Base-by-base conservation (phyloP, 345 rosid genomes). In the Acer campestre region DNA sequence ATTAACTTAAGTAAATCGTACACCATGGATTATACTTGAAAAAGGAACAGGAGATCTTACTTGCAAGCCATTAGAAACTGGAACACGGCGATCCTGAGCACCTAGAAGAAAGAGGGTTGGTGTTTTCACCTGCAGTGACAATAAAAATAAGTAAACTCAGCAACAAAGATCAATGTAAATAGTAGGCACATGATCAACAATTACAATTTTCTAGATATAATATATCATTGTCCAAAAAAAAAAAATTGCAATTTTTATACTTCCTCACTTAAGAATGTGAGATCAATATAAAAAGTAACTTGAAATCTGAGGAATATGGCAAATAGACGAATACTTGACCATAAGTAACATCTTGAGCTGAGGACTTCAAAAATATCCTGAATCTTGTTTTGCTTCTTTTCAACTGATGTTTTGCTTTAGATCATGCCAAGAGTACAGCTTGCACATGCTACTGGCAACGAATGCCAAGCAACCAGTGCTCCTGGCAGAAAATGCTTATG, bases 51-150 rank as follows among this genome's bases (percentile, higher is more conserved):
- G 7, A 1, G 68, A 75, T 73, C 89, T 87, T 85, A 92, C 98
- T 81, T 92, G 99, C 74, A 94, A 71, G 77, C 97, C 98, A 71
- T 89, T 89, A 63, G 95, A 87, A 59, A 84, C 80, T 2, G 98
- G 97, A 78, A 96, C 98, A 27, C 97, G 98, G 10, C 90, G 97
- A 89, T 94, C 99, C 72, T 87, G 80, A 73, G 92, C 88, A 73
- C 99, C 97, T 66, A 94, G 73, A 68, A 96, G 93, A 81, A 96
- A 86, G 61, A 94, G 75, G 61, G 92, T 88, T 2, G 99, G 98
- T 64, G 99, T 85, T 86, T 96, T 96, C 76, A 91, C 98, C 99
- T 96, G 86, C 76, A 84, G 27, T 71, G 16, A 72, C 65, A 8
- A 68, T 35, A 42, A 74, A 67, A 46, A 20, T 9, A 29, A 68